A percentile compares a stretch with the other conserved stretches of the same genome.
These are phyloP conservation scores for Guillardia theta DNA, from an alignment of 78 protist species.

Conservation along the genomic window DNA sequence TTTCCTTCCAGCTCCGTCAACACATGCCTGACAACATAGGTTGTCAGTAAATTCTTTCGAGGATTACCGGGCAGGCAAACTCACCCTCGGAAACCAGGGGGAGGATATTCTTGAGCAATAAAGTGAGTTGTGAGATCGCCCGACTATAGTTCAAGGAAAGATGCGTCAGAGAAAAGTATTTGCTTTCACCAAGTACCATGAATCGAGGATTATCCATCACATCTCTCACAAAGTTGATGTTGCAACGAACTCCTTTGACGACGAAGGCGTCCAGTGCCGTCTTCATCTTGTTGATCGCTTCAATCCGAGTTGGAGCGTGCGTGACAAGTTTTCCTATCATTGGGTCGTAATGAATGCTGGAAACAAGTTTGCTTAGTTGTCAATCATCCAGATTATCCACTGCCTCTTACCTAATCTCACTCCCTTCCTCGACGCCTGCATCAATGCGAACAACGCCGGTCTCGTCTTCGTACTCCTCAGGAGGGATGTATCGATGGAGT, in stretches of 20 bases:
- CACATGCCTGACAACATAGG: no score
- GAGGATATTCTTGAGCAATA: conserved; percentile 81
- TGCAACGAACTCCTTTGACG: conserved; percentile 84
- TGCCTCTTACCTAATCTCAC: not conserved
- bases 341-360: conserved; percentile 93
- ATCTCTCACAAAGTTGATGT: conserved; percentile 84
- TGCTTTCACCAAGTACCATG: no score
- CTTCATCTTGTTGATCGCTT: conserved; percentile 62
- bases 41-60: no score
- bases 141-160: not conserved
- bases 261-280: conserved; percentile 85
- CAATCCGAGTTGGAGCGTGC: conserved; percentile 66
- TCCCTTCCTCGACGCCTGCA: conserved; percentile 54
- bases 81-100: conserved; percentile 83
- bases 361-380: not conserved
- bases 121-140: conserved; percentile 77
- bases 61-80: no score
- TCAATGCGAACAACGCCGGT: conserved; percentile 56
- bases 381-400: not conserved
- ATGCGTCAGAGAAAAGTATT: no score
- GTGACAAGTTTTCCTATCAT: conserved; percentile 93
- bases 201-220: conserved; percentile 79
- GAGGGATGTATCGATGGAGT: not conserved
- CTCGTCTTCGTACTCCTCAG: not conserved
- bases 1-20: not conserved